Conservation (phyloP, 1,284 basidiomycete species). For the Naganishia liquefaciens region DNA sequence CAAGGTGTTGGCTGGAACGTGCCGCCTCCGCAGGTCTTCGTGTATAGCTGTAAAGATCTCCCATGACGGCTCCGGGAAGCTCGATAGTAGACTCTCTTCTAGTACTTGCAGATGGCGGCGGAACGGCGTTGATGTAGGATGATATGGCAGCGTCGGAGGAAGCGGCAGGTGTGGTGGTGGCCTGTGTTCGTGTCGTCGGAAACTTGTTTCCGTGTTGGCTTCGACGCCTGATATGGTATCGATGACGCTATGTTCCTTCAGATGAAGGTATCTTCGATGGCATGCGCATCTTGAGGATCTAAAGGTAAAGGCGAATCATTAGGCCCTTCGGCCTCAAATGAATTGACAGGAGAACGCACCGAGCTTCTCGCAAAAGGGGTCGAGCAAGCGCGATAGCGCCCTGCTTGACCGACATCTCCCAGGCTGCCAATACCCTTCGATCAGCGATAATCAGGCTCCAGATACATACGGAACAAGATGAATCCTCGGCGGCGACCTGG, state of each 20-base stretch:
- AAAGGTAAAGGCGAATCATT: background rate
- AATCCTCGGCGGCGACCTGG: no score
- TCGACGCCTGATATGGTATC: constrained; percentile 5
- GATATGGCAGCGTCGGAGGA: constrained; percentile 26
- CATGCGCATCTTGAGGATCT: background rate
- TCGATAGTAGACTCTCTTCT: constrained; percentile 24
- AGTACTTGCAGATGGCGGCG: constrained; percentile 24
- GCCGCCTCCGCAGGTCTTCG: constrained; percentile 17
- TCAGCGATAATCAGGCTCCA: no score
- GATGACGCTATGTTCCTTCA: constrained; percentile 1
- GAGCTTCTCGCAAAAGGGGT: no score
- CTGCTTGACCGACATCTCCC: no score
- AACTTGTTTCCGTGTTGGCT: background rate
- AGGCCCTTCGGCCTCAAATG: background rate
- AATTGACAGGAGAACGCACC: no score
- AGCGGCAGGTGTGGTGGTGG: constrained; percentile 29
- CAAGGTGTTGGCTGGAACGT: constrained; percentile 26
- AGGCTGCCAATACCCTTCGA: no score
- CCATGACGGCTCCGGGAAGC: constrained; percentile 23
- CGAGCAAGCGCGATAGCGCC: no score
- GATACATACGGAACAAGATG: no score
- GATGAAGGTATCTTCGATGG: background rate
- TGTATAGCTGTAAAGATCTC: constrained; percentile 23
- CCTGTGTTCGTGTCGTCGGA: constrained; percentile 15
- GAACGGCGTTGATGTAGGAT: constrained; percentile 28